These are phyloP conservation scores for Cutaneotrichosporon sp. DNA, from an alignment of 1,284 basidiomycete species.

Conservation along the genomic window DNA sequence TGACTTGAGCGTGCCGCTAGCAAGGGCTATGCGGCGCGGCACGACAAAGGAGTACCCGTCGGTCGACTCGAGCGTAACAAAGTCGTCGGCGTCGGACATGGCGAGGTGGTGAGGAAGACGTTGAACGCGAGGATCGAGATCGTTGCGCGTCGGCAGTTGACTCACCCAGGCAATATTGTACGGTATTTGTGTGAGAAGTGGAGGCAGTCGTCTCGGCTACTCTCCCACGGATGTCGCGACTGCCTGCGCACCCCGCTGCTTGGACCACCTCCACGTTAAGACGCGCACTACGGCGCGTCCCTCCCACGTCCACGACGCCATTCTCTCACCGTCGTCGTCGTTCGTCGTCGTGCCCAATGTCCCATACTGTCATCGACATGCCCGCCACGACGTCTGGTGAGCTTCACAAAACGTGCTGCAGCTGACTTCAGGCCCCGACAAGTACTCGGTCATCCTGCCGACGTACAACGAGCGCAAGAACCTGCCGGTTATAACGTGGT, in stretches of 20 bases:
- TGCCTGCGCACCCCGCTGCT: no score
- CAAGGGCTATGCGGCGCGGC: slow-evolving; percentile 38
- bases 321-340: no score
- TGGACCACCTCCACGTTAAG: no score
- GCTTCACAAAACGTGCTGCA: neutral
- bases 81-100: slow-evolving; percentile 19
- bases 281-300: no score
- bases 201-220: no score
- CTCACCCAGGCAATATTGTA: no score
- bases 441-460: slow-evolving; percentile 82
- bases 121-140: no score
- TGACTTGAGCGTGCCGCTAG: slow-evolving; percentile 43
- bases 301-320: no score
- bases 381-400: neutral
- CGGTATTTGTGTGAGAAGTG: no score
- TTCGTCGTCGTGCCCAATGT: neutral
- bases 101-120: no score
- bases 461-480: slow-evolving; percentile 93
- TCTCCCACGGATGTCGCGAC: no score
- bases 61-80: slow-evolving; percentile 42
- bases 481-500: slow-evolving; percentile 77
- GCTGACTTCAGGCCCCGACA: slow-evolving; percentile 44
- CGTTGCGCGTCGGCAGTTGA: no score
- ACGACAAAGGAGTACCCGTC: slow-evolving; percentile 48
- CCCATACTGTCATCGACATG: slow-evolving; percentile 7